Conservation (phyloP, 192 early-diverging fungal species). For the Backusella circina region DNA sequence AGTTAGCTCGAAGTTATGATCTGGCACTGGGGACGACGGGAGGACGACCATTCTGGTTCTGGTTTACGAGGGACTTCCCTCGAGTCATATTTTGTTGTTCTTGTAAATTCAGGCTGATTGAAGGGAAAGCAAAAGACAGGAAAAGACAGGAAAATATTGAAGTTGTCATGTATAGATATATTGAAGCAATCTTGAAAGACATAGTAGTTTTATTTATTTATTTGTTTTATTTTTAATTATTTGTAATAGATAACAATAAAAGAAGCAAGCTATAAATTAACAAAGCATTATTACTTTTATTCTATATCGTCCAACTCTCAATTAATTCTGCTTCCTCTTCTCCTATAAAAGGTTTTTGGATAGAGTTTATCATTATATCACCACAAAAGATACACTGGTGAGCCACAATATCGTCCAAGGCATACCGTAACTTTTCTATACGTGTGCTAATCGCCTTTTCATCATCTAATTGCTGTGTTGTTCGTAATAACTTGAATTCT, state of each 20-base stretch:
- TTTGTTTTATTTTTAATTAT: not conserved
- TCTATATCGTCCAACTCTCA: constrained; percentile 60
- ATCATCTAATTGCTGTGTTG: constrained; percentile 32
- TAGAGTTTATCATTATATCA: constrained; percentile 88
- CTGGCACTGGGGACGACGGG: no score
- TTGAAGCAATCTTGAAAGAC: not conserved
- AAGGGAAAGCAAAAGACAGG: no score
- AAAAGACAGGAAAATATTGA: no score
- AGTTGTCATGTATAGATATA: not conserved
- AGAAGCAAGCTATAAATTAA: not conserved
- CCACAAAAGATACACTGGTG: constrained; percentile 90
- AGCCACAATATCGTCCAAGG: constrained; percentile 73
- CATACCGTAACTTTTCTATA: constrained; percentile 49
- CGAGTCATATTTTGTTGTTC: no score
- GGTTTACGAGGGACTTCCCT: no score
- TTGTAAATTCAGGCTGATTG: no score
- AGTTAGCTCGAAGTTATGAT: no score
- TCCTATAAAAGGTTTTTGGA: constrained; percentile 76
- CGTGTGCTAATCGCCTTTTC: constrained; percentile 43
- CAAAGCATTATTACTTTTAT: not conserved
- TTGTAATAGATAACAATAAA: not conserved
- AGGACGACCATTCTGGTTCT: no score
- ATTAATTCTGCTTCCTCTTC: constrained; percentile 45
- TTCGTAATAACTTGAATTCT: constrained; percentile 27
- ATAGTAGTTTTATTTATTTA: not conserved